Evolutionary conservation across 352 stramenopile species (phyloP).

Genomic region (Phytophthora cactorum): DNA sequence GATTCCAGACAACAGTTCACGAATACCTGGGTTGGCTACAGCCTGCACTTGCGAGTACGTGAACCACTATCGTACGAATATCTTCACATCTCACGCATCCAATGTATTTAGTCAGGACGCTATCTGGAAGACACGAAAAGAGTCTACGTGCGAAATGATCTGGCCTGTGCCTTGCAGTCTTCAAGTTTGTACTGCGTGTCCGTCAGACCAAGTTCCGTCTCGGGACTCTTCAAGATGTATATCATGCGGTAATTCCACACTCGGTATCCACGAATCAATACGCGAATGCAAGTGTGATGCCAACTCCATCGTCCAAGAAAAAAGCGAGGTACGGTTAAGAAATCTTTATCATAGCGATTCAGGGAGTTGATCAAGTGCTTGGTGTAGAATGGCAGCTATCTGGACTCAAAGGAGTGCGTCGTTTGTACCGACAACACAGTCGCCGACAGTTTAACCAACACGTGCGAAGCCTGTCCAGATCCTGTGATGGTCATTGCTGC

Average conservation of each 20-base stretch:
- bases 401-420: constrained; percentile 71
- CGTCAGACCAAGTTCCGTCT: constrained; percentile 42
- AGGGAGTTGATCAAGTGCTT: constrained; percentile 6
- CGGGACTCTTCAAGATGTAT: constrained; percentile 57
- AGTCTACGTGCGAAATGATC: constrained; percentile 53
- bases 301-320: constrained; percentile 64
- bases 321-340: constrained; percentile 37
- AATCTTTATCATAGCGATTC: not conserved
- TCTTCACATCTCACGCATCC: constrained; percentile 8
- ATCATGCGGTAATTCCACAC: constrained; percentile 64
- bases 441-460: constrained; percentile 39
- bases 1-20: constrained; percentile 39
- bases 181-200: constrained; percentile 50
- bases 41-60: constrained; percentile 57
- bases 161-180: constrained; percentile 72
- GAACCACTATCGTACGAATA: not conserved
- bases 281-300: constrained; percentile 59
- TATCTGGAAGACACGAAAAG: constrained; percentile 31
- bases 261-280: constrained; percentile 36
- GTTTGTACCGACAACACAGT: constrained; percentile 51
- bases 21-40: constrained; percentile 32
- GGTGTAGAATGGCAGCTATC: constrained; percentile 53
- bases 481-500: constrained; percentile 70
- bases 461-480: constrained; percentile 80
- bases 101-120: constrained; percentile 17